Evolutionary conservation across 768 basidiomycete species (phyloP), one percentile per base, ranked within the genome.

Genomic region (Trametes maxima): DNA sequence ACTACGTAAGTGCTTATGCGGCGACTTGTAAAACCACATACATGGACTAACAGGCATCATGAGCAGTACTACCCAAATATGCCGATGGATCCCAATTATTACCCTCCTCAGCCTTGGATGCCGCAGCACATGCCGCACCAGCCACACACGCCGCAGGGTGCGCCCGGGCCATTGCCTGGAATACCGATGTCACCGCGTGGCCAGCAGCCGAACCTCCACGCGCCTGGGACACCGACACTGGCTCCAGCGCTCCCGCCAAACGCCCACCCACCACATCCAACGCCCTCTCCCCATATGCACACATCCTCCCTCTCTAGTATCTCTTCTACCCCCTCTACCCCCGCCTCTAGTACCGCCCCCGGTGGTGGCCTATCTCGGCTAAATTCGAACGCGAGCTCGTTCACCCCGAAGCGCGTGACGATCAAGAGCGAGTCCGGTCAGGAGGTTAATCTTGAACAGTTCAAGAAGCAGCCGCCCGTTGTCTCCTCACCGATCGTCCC

Each of bases 261-360:
- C 5, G 65, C 68, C 7, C 82, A 83, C 66, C 75, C 78, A 13
- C 75, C 79, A 17, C 82, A 79, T 65, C 77, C 80, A 16, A 80
- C 85, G 33, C 82, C 82, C 0, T 75, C 81, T 40, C 73, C 79
- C 6, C 72, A 70, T 66, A 66, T 70, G 17, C 76, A 74, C 44
- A 70, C 77, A 47, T 74, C 78, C 35, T 74, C 76, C 24, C 77
- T 87, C 8, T 78, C 76, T 54, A 81, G 76, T 61, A 75, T 88
- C 12, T 82, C 87, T 0, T 87, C 88, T 4, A 86, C 89, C 2
- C 86, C 86, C 22, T 82, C 88, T 2, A 89, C 90, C 5, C 90
- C 87, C 1, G 82, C 85, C 1, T 77, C 85, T 2, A 70, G 80
- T 8, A 74, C 76, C 22, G 74, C 72, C 51, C 78, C 80, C 21